Evolutionary conservation across 805 yeast genomes (phyloP).

Genomic region (Yarrowia porcina): DNA sequence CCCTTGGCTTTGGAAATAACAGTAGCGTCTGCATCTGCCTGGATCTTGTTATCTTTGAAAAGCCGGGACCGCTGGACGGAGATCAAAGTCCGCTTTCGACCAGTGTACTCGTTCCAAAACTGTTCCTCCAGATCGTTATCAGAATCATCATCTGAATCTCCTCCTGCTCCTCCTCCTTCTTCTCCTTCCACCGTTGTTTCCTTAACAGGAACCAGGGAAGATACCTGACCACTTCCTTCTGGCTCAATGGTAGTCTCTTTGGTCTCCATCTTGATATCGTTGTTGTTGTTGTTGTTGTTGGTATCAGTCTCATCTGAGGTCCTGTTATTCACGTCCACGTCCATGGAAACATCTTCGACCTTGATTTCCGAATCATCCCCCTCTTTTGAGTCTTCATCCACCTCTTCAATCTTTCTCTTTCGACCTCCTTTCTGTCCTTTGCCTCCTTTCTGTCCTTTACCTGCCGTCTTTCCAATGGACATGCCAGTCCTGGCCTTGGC

Average conservation of each 20-base stretch:
- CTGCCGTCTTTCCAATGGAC: conserved; percentile 28
- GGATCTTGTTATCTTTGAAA: conserved; percentile 58
- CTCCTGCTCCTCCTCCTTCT: conserved; percentile 1
- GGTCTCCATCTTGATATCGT: not conserved
- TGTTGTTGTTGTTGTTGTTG: not conserved
- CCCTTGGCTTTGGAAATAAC: not conserved
- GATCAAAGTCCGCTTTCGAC: conserved; percentile 72
- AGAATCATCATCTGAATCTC: conserved; percentile 33
- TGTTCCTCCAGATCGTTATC: conserved; percentile 65
- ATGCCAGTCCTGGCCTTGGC: conserved; percentile 39
- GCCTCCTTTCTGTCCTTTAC: conserved; percentile 29
- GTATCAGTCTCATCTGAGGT: not conserved
- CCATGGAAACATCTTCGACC: conserved; percentile 3
- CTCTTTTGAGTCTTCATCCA: conserved; percentile 26
- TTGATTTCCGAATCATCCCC: not conserved
- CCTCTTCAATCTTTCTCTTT: conserved; percentile 34
- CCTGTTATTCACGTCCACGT: not conserved
- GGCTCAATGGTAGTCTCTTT: not conserved
- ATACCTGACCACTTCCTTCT: not conserved
- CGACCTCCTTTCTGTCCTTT: conserved; percentile 34
- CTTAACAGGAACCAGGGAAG: not conserved
- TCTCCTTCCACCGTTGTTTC: not conserved
- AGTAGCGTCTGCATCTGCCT: conserved; percentile 62
- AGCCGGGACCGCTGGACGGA: conserved; percentile 65
- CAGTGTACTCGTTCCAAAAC: conserved; percentile 80